Percentiles rank a stretch among this genome's conserved stretches.
Conservation (phyloP, 2,329 filamentous ascomycete genomes). For the Penicillium sp. region DNA sequence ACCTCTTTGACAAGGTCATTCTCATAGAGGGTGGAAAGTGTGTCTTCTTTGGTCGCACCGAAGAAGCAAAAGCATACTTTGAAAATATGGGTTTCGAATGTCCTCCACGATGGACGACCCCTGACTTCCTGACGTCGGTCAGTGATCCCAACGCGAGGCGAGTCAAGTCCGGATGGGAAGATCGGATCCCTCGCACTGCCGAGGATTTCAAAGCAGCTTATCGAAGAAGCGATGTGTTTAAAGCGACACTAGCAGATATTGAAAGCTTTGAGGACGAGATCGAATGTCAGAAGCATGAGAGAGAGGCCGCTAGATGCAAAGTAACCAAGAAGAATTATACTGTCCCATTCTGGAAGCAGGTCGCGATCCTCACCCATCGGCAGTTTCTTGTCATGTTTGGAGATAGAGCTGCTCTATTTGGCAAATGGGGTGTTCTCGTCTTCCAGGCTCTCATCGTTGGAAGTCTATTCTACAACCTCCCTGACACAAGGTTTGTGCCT, state of each 20-base stretch:
- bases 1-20: constrained; percentile 68
- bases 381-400: constrained; percentile 57
- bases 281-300: constrained; percentile 44
- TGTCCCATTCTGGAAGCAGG: constrained; percentile 54
- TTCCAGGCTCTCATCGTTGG: constrained; percentile 51
- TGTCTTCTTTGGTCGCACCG: constrained; percentile 69
- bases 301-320: constrained; percentile 41
- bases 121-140: constrained; percentile 77
- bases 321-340: constrained; percentile 56
- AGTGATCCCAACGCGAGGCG: constrained; percentile 63
- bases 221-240: constrained; percentile 50
- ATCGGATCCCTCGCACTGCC: constrained; percentile 57
- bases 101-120: constrained; percentile 70
- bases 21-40: constrained; percentile 69
- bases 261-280: constrained; percentile 56
- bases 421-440: constrained; percentile 54
- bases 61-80: constrained; percentile 69
- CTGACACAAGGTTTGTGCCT: constrained; percentile 45
- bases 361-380: constrained; percentile 57
- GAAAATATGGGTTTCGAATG: constrained; percentile 71
- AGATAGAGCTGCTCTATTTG: constrained; percentile 53
- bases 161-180: constrained; percentile 58
- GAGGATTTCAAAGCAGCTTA: constrained; percentile 59
- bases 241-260: constrained; percentile 51
- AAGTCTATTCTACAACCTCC: constrained; percentile 58